Base-by-base conservation (phyloP, 75 land plant genomes). In the Larix kaempferi region DNA sequence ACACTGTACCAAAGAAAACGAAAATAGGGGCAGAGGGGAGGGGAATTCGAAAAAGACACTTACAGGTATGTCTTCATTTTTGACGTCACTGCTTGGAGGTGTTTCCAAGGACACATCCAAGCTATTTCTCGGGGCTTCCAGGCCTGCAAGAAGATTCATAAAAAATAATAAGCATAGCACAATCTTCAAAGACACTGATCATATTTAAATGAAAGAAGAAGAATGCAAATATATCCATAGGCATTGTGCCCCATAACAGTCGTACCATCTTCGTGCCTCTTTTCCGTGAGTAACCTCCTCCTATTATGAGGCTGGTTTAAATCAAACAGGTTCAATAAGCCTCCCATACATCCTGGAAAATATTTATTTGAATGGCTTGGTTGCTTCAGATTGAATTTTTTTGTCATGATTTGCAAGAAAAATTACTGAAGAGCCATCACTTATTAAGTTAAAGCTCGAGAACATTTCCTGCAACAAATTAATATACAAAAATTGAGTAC, bases 121-220 rank as follows among this genome's bases (percentile, higher is more conserved):
- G 82, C 92, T 90, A 74, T 90, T 90, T 73, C 90, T 82, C 60
- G 94, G 92, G 83, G 92, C 85, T 83, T 90, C 94, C 44, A 86
- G 25, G 27, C 94, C 94, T 92, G 86, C 77, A 91, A 69, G 71
- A 76, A 23, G 39, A 76, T 54, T 56, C 74, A 83, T 59, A n/a
- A 11, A 17, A 23, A 74, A 67, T 2, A 76, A 44, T 73, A 59
- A 25, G 19, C 49, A 56, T 17, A 14, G 29, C 58, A 2, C 57
- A 57, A 2, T 37, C 59, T 10, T 54, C 55, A 41, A 17, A 26
- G 60, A 25, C 29, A 62, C n/a, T 44, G 29, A 14, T 12, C 57
- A 75, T 25, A 33, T 56, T 39, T 17, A 55, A 16, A 6, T 63
- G 17, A 10, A 63, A 67, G 44, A 39, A 39, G 39, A 67, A 67